Base-by-base conservation (phyloP, 106 monocot species). In the Dioscorea alata region DNA sequence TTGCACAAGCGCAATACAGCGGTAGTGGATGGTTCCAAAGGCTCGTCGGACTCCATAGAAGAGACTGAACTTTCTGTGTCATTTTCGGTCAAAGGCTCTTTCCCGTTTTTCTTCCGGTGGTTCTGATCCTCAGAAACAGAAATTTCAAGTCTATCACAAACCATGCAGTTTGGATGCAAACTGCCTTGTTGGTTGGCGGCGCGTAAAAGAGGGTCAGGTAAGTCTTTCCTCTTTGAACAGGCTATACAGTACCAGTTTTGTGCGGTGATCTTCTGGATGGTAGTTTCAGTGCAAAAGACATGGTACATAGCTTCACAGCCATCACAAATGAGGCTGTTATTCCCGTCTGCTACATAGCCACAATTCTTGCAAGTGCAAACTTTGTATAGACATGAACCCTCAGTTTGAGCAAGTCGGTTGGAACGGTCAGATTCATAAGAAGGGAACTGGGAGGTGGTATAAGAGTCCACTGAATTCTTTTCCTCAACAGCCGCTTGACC, bases 291-390 rank as follows among this genome's bases (percentile, higher is more conserved):
- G 73, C 95, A 95, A 16, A 83, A 69, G 49, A 91, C 59, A 52
- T 88, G 95, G 78, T 83, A 95, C 49, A 78, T 71, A 24, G 78
- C 74, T 59, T 88, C 88, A 62, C 94, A 95, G 64, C 76, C 77
- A 75, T 91, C 91, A 76, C 94, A 95, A 53, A 95, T 86, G 60
- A 95, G 85, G 70, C 85, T 77, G 10, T 59, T 42, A 20, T 73
- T 67, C 16, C 69, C 79, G 66, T 81, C 60, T 33, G 79, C 77
- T 58, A 84, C 70, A 9, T 18, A 63, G 32, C 84, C 81, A 68
- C 90, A 94, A 10, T 69, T 69, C 69, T 88, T 85, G 82, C 85
- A 95, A 50, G 50, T 71, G 57, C 65, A 73, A 61, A 70, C 60
- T 69, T 82, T 80, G 71, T 72, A 61, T 6, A 78, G 73, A 22